These are phyloP conservation scores for Lithohypha guttulata DNA, from an alignment of 2,329 filamentous ascomycete genomes.

Conservation along the genomic window DNA sequence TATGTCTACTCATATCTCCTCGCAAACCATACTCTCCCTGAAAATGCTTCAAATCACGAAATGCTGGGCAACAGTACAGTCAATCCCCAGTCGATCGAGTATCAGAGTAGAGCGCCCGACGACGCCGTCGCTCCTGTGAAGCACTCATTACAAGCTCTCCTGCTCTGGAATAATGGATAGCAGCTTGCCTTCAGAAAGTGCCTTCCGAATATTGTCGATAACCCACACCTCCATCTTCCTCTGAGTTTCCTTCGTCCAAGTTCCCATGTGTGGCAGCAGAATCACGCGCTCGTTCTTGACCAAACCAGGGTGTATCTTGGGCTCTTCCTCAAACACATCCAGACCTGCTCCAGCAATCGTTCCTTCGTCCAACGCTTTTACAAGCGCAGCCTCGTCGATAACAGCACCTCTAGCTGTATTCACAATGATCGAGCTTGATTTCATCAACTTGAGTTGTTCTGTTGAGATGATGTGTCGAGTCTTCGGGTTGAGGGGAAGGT, in stretches of 20 bases:
- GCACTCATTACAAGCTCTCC: too few species aligned
- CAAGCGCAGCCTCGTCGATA: slow-evolving; percentile 70
- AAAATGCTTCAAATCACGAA: too few species aligned
- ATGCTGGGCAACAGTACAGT: too few species aligned
- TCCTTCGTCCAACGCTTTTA: slow-evolving; percentile 58
- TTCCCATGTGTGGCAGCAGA: slow-evolving; percentile 77
- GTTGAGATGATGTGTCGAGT: slow-evolving; percentile 68
- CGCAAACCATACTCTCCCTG: too few species aligned
- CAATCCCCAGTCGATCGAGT: too few species aligned
- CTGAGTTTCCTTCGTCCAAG: slow-evolving; percentile 57
- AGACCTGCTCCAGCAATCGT: slow-evolving; percentile 61
- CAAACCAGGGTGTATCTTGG: slow-evolving; percentile 61
- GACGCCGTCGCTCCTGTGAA: too few species aligned
- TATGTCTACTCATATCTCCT: too few species aligned
- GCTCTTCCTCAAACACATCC: slow-evolving; percentile 77
- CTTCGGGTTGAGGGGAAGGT: slow-evolving; percentile 63
- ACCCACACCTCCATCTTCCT: not conserved
- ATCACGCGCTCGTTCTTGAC: slow-evolving; percentile 60
- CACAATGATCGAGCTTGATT: slow-evolving; percentile 62
- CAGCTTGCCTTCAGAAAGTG: not conserved
- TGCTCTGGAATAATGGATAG: not conserved
- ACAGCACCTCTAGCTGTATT: slow-evolving; percentile 77
- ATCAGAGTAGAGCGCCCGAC: too few species aligned
- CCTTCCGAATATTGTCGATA: not conserved
- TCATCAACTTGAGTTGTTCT: slow-evolving; percentile 64